phyloP scores from a whole-genome alignment of 805 yeast genomes.

The Sugiyamaella qingdaonensis region DNA sequence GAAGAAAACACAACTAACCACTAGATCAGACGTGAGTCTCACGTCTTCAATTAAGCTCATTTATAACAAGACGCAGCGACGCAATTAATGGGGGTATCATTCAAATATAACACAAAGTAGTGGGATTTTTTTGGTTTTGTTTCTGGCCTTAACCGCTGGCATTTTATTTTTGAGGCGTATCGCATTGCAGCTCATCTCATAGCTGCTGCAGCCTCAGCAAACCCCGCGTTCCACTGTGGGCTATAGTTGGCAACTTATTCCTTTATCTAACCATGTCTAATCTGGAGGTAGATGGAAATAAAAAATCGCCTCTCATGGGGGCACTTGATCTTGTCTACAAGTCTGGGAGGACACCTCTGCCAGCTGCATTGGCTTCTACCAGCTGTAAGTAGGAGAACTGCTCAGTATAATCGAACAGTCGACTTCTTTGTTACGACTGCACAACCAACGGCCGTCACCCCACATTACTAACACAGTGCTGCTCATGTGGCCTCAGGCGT shows the following conservation, averaged over 20 bases:
- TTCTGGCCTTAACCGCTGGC: too few species aligned
- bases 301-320: background rate
- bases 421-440: background rate
- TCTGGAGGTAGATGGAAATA: background rate
- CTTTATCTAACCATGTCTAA: background rate
- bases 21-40: too few species aligned
- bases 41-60: too few species aligned
- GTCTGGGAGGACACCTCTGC: conserved; percentile 23
- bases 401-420: background rate
- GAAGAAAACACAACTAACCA: too few species aligned
- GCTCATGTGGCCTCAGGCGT: conserved; percentile 14
- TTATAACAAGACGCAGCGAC: too few species aligned
- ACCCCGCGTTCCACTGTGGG: background rate
- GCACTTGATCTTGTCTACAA: conserved; percentile 7
- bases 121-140: too few species aligned
- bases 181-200: background rate
- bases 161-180: background rate
- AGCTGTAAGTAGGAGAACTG: conserved; percentile 15
- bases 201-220: background rate
- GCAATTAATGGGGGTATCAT: too few species aligned
- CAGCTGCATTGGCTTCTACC: conserved; percentile 22
- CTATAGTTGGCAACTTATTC: too few species aligned
- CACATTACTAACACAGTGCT: conserved; percentile 13
- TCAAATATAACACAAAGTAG: too few species aligned
- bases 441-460: background rate